These are phyloP conservation scores for Castanospermum australe DNA, from an alignment of 306 rosid genomes.

Conservation along the genomic window DNA sequence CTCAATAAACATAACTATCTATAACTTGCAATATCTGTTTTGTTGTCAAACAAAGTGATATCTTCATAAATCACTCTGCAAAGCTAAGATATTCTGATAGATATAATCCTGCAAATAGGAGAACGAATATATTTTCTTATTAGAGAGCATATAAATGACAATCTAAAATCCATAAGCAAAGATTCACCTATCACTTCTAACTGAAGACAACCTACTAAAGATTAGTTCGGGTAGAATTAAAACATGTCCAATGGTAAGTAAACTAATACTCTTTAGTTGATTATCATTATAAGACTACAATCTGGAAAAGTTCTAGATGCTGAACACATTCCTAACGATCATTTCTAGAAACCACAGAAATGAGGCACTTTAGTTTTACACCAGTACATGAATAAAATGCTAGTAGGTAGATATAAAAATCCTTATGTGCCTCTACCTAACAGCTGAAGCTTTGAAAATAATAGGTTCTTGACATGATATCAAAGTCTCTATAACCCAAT, in stretches of 20 bases:
- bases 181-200: background rate
- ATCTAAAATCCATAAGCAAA: background rate
- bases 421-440: background rate
- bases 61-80: slow-evolving; percentile 24
- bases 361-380: background rate
- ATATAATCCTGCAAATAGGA: slow-evolving; percentile 23
- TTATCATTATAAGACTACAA: background rate
- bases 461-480: background rate
- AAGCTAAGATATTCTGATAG: slow-evolving; percentile 14
- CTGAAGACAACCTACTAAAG: background rate
- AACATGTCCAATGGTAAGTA: background rate
- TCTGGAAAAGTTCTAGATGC: background rate
- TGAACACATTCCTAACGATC: background rate
- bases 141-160: background rate
- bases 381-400: background rate
- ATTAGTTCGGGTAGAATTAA: background rate
- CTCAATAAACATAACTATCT: slow-evolving; percentile 5
- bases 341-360: background rate
- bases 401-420: background rate
- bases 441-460: background rate
- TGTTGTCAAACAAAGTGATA: slow-evolving; percentile 19
- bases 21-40: slow-evolving; percentile 21
- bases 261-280: background rate
- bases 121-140: background rate
- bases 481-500: background rate